phyloP scores from a whole-genome alignment of 345 rosid species.

The Gossypium ekmanianum region DNA sequence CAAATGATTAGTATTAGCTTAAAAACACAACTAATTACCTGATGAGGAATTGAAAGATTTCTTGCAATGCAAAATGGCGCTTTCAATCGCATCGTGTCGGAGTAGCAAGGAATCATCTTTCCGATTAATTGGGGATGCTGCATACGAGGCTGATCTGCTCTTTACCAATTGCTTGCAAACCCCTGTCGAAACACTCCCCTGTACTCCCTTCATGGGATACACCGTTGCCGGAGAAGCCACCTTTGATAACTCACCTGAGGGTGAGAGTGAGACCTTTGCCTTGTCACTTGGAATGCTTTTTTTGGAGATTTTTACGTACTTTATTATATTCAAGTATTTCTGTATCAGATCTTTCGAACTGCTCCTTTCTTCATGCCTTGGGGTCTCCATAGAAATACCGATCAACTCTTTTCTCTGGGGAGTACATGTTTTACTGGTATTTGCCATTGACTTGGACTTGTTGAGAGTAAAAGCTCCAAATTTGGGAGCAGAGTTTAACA shows the following conservation, averaged over 20 bases:
- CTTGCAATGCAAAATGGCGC: slow-evolving; percentile 97
- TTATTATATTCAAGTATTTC: slow-evolving; percentile 63
- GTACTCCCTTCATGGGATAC: slow-evolving; percentile 35
- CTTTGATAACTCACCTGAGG: slow-evolving; percentile 36
- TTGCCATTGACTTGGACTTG: slow-evolving; percentile 46
- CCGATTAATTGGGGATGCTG: slow-evolving; percentile 52
- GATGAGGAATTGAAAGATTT: slow-evolving; percentile 55
- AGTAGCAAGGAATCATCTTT: slow-evolving; percentile 79
- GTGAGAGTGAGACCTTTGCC: slow-evolving; percentile 11
- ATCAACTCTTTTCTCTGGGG: slow-evolving; percentile 22
- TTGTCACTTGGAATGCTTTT: slow-evolving; percentile 30
- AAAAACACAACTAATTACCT: neutral
- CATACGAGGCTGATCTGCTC: slow-evolving; percentile 63
- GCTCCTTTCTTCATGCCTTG: slow-evolving; percentile 22
- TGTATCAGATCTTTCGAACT: slow-evolving; percentile 43
- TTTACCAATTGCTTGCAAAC: slow-evolving; percentile 59
- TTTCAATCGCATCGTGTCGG: slow-evolving; percentile 88
- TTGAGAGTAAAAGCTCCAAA: slow-evolving; percentile 50
- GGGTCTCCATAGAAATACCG: slow-evolving; percentile 14
- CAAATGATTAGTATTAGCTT: neutral
- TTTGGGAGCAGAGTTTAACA: slow-evolving; percentile 58
- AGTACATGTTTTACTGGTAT: slow-evolving; percentile 8
- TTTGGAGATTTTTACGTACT: slow-evolving; percentile 48
- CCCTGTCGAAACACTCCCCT: slow-evolving; percentile 47
- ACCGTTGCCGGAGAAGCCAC: slow-evolving; percentile 38